Percentiles rank a stretch among this genome's conserved stretches.
These are phyloP conservation scores for Fusarium tupiense DNA, from an alignment of 2,329 filamentous ascomycete genomes.

Conservation along the genomic window DNA sequence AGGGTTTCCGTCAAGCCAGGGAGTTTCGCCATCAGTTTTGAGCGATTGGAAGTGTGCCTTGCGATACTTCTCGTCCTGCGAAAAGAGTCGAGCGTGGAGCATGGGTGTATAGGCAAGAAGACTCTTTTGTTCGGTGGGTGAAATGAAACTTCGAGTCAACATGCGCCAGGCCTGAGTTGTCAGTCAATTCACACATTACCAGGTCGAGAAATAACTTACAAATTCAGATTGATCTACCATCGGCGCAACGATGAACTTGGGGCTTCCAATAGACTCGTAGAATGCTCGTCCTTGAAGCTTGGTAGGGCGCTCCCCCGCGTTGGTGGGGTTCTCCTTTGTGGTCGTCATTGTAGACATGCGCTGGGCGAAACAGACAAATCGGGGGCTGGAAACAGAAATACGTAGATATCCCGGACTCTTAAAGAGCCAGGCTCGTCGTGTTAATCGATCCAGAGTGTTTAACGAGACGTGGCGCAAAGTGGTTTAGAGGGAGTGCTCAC, in stretches of 20 bases:
- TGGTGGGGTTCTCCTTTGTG: slow-evolving; percentile 27
- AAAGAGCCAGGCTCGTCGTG: slow-evolving; percentile 34
- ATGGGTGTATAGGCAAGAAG: slow-evolving; percentile 94
- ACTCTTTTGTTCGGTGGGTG: slow-evolving; percentile 68
- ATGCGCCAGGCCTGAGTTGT: slow-evolving; percentile 86
- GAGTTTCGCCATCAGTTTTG: slow-evolving; percentile 46
- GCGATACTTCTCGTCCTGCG: slow-evolving; percentile 79
- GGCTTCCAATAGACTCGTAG: slow-evolving; percentile 93
- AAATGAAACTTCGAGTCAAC: slow-evolving; percentile 91
- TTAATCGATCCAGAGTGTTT: slow-evolving; percentile 38
- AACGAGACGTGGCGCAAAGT: background rate
- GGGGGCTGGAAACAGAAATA: background rate
- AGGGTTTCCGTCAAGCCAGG: slow-evolving; percentile 88
- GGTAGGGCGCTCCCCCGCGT: slow-evolving; percentile 33
- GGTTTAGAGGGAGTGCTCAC: background rate
- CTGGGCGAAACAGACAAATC: slow-evolving; percentile 11
- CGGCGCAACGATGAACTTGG: slow-evolving; percentile 89
- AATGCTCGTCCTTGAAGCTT: slow-evolving; percentile 89
- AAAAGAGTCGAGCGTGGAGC: slow-evolving; percentile 92
- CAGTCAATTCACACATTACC: background rate
- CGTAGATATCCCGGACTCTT: slow-evolving; percentile 35
- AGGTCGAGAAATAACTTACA: slow-evolving; percentile 62
- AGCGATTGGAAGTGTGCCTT: slow-evolving; percentile 82
- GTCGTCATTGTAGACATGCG: slow-evolving; percentile 47
- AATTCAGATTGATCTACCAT: slow-evolving; percentile 99